Evolutionary conservation across 2,329 filamentous ascomycete species (phyloP).

Genomic region (Pestalotiopsis sp.): DNA sequence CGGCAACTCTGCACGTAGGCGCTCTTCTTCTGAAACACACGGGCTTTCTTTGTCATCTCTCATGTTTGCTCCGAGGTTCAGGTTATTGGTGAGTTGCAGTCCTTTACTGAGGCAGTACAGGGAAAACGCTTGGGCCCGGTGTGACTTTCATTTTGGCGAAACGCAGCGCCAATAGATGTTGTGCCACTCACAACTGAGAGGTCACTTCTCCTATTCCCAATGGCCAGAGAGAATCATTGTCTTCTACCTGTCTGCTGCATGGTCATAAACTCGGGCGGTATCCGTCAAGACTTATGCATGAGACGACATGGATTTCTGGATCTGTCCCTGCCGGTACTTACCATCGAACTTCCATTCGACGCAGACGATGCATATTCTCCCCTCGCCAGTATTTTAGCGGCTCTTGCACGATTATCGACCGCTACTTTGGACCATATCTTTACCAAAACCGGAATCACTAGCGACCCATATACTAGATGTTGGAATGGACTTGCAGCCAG

Average conservation of each 20-base stretch:
- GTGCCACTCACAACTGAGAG: constrained; percentile 3
- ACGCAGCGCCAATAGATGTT: constrained; percentile 1
- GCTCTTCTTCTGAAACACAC: constrained; percentile 3
- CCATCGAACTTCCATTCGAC: background rate
- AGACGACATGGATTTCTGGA: background rate
- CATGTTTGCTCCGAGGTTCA: constrained; percentile 7
- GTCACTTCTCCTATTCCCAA: constrained; percentile 3
- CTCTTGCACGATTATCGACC: constrained; percentile 1
- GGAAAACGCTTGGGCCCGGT: constrained; percentile 3
- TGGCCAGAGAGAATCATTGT: background rate
- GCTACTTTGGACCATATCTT: constrained; percentile 1
- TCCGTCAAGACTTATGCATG: background rate
- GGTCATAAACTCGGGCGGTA: background rate
- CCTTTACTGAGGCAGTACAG: constrained; percentile 3
- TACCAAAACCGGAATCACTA: background rate
- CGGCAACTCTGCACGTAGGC: background rate
- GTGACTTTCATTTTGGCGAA: constrained; percentile 3
- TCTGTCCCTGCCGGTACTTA: constrained; percentile 2
- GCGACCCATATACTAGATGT: background rate
- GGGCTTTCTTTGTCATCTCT: constrained; percentile 10
- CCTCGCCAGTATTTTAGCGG: background rate
- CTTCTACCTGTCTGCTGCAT: background rate
- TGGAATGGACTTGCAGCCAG: background rate
- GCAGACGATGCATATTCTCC: background rate
- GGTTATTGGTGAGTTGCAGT: background rate